Evolutionary conservation across 768 basidiomycete genomes (phyloP), one percentile per base, ranked within the genome.

Genomic region (Pholiota molesta): DNA sequence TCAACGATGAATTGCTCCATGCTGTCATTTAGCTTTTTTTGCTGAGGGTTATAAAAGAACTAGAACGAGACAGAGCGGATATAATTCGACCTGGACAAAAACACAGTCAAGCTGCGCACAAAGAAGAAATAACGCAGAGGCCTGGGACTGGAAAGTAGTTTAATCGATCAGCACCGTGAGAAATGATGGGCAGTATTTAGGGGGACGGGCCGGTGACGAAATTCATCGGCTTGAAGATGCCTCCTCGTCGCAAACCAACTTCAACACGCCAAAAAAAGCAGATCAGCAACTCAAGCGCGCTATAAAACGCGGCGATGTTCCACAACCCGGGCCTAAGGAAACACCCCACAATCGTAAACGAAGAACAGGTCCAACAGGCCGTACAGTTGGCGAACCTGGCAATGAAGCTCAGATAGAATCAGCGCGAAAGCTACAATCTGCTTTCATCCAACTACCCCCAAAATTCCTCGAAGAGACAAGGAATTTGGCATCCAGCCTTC

Each of bases 201-300:
- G 19, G 28, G 44, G 39, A 40, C 35, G 17, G 29, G 6, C 23
- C 21, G n/a, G 33, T 10, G 17, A n/a, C 13, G 16, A 21, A 4
- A 21, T 44, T 45, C 54, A 45, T 51, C 49, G 28, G 23, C 59
- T n/a, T n/a, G n/a, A 57, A 52, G 35, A 80, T 80, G 79, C 77
- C 74, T 64, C 71, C 76, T 65, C 81, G 84, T 40, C 76, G 77
- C 52, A 83, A 82, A 68, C 80, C 86, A n/a, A 79, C 78, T 10
- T 91, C 89, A 0, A 82, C 81, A 42, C 90, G 87, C 59, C 81
- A 90, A 68, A 88, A 87, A 92, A 89, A 64, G 87, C 84, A 1
- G 84, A 91, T 60, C 81, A 88, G 8, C 86, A 92, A 71, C 82
- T 87, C 53, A 93, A 92, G 68, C 89, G 94, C 23, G 94, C 95